A percentile compares a stretch with the other conserved stretches of the same genome.
Conservation (phyloP, 768 basidiomycete species). For the Clitopilus passeckerianus region DNA sequence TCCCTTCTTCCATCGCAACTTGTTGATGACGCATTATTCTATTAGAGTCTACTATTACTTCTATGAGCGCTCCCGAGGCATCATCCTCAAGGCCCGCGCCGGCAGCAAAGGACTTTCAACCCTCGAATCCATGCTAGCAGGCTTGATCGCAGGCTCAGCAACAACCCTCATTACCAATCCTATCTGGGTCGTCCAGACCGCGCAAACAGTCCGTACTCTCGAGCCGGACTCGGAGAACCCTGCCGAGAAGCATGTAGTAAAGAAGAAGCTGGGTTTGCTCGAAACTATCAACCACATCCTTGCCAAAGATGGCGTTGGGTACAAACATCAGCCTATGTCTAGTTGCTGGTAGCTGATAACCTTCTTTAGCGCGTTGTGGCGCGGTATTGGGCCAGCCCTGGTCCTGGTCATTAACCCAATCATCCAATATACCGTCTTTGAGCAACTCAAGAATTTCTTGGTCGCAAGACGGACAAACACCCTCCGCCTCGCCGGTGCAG, state of each 20-base stretch:
- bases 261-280: constrained; percentile 54
- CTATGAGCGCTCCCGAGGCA: constrained; percentile 67
- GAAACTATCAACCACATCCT: constrained; percentile 69
- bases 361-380: constrained; percentile 70
- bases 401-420: constrained; percentile 93
- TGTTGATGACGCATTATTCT: not conserved
- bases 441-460: constrained; percentile 87
- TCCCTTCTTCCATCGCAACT: not conserved
- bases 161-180: constrained; percentile 91
- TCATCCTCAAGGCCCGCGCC: constrained; percentile 47
- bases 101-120: constrained; percentile 73
- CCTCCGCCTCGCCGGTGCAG: constrained; percentile 41
- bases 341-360: not conserved
- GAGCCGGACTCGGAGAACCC: constrained; percentile 22
- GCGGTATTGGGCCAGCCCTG: constrained; percentile 91
- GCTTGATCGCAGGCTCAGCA: constrained; percentile 79
- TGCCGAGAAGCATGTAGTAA: constrained; percentile 20
- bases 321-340: not conserved
- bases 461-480: constrained; percentile 55
- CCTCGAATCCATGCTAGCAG: constrained; percentile 85
- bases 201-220: constrained; percentile 70
- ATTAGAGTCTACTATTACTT: constrained; percentile 89
- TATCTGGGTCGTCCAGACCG: constrained; percentile 95
- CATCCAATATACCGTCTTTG: constrained; percentile 91
- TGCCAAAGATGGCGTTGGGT: constrained; percentile 62